These are phyloP conservation scores for Coemansia sp. DNA, from an alignment of 192 early-diverging fungal species.

Conservation along the genomic window DNA sequence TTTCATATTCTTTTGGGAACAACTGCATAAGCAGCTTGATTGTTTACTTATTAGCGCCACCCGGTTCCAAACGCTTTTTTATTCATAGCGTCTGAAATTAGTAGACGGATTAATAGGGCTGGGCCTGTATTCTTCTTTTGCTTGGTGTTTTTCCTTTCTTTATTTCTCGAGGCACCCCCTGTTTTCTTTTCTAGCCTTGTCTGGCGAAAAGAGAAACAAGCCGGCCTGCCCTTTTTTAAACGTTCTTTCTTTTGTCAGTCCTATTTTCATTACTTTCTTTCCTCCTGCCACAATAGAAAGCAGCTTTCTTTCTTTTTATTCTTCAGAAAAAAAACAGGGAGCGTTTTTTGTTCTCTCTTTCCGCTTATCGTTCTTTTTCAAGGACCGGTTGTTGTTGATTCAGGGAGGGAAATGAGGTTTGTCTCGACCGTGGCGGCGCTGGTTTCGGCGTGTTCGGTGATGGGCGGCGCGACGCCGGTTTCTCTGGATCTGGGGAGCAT, in stretches of 20 bases:
- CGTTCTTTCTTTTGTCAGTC: not conserved
- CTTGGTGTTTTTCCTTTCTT: not conserved
- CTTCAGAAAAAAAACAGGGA: not conserved
- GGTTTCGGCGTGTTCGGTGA: constrained; percentile 4
- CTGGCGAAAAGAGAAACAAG: too few species aligned
- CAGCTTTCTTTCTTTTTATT: too few species aligned
- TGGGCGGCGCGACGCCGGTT: not conserved
- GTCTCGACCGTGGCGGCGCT: not conserved
- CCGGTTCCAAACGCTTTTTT: not conserved
- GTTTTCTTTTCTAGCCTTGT: too few species aligned
- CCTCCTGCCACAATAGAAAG: too few species aligned
- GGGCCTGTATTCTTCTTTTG: not conserved
- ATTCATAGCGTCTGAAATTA: not conserved
- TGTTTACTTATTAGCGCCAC: constrained; percentile 8
- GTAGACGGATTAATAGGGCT: too few species aligned
- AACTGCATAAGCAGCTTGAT: not conserved
- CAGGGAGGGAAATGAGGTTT: constrained; percentile 11
- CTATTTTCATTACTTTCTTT: not conserved
- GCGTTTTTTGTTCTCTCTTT: not conserved
- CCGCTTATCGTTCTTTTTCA: not conserved
- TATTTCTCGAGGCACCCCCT: too few species aligned
- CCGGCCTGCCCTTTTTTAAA: not conserved
- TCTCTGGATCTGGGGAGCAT: constrained; percentile 1
- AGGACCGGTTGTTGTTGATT: not conserved
- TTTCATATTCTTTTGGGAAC: not conserved